These are phyloP conservation scores for Pseudoturritis turrita DNA, from an alignment of 345 rosid genomes.

Conservation along the genomic window DNA sequence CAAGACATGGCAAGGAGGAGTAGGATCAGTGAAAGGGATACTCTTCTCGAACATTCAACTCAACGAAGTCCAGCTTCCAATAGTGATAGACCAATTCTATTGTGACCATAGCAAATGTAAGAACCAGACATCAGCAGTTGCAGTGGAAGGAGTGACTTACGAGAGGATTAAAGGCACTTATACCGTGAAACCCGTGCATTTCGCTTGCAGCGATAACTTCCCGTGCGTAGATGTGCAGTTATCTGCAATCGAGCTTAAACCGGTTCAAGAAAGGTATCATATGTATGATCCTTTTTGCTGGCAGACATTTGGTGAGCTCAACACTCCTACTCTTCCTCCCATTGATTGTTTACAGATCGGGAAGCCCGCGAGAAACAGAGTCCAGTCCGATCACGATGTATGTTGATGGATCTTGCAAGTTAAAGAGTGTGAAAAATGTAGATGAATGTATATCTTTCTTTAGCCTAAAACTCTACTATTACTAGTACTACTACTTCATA, in stretches of 20 bases:
- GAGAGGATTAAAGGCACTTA: constrained; percentile 82
- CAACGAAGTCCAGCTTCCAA: constrained; percentile 81
- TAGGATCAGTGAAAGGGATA: constrained; percentile 81
- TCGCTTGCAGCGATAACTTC: constrained; percentile 86
- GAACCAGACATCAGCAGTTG: constrained; percentile 85
- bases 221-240: constrained; percentile 82
- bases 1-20: constrained; percentile 99
- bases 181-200: constrained; percentile 78
- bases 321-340: constrained; percentile 84
- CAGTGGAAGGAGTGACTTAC: constrained; percentile 83
- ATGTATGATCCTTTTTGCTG: constrained; percentile 84
- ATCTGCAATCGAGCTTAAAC: constrained; percentile 63
- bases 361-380: constrained; percentile 68
- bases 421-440: neutral
- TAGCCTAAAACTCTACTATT: constrained; percentile 4
- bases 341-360: constrained; percentile 81
- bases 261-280: constrained; percentile 68
- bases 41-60: constrained; percentile 90
- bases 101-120: constrained; percentile 74
- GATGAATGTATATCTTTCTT: constrained; percentile 31
- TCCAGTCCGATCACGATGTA: constrained; percentile 52
- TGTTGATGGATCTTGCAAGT: constrained; percentile 42
- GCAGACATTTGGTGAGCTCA: constrained; percentile 84
- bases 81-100: constrained; percentile 83
- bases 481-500: constrained; percentile 6